Conservation (phyloP, 768 basidiomycete species). For the Leccinum truebloodii region DNA sequence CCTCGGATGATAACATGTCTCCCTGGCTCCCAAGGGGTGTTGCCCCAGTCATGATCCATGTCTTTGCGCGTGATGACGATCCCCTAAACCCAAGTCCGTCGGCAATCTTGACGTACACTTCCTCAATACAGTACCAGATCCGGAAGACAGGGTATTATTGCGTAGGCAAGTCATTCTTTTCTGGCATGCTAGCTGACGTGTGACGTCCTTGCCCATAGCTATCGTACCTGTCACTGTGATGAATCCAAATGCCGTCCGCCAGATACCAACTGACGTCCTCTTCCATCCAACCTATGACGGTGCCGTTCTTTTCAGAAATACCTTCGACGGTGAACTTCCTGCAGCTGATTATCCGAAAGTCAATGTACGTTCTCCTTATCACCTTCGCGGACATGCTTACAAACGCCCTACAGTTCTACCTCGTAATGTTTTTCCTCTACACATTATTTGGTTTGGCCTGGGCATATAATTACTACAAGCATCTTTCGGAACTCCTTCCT, state of each 20-base stretch:
- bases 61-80: conserved; percentile 24
- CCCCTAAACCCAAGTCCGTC: conserved; percentile 50
- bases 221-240: conserved; percentile 88
- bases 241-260: conserved; percentile 33
- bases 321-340: conserved; percentile 84
- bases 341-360: conserved; percentile 98
- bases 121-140: conserved; percentile 82
- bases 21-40: conserved; percentile 45
- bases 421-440: conserved; percentile 82
- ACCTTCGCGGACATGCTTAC: neutral
- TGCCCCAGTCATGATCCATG: conserved; percentile 11
- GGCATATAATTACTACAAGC: conserved; percentile 81
- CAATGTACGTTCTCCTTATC: conserved; percentile 55
- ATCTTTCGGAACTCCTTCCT: conserved; percentile 81
- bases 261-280: conserved; percentile 51
- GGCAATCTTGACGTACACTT: conserved; percentile 55
- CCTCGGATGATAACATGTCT: conserved; percentile 46
- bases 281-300: conserved; percentile 81
- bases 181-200: neutral
- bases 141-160: conserved; percentile 94
- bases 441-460: conserved; percentile 64
- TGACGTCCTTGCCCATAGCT: conserved; percentile 45
- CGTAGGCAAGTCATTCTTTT: conserved; percentile 65
- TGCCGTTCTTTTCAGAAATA: conserved; percentile 81
- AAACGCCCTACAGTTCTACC: conserved; percentile 68